Conservation (phyloP, 2,329 filamentous ascomycete genomes). For the Nothomitra cinnamomea region DNA sequence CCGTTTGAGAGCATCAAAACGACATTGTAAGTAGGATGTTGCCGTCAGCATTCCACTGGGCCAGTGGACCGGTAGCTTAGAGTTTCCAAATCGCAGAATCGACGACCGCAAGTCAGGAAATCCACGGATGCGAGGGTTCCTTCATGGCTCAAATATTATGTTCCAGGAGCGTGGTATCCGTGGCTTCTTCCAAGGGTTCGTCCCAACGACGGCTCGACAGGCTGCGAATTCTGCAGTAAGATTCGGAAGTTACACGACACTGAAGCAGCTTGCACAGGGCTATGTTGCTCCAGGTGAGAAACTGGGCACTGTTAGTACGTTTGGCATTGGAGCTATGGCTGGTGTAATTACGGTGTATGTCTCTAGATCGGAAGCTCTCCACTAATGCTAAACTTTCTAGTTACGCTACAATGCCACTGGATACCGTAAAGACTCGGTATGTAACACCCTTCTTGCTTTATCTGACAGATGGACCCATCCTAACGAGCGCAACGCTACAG, state of each 20-base stretch:
- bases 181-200: constrained; percentile 94
- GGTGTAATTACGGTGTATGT: constrained; percentile 75
- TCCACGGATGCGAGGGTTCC: constrained; percentile 78
- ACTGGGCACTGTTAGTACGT: constrained; percentile 72
- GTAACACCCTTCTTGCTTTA: constrained; percentile 4
- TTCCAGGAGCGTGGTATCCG: constrained; percentile 70
- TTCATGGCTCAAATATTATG: constrained; percentile 79
- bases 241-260: constrained; percentile 77
- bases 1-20: constrained; percentile 98
- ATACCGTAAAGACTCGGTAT: constrained; percentile 78
- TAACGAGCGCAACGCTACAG: constrained; percentile 21
- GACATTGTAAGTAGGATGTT: constrained; percentile 43
- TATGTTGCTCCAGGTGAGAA: constrained; percentile 93
- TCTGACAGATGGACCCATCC: constrained; percentile 8
- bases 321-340: constrained; percentile 75
- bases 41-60: not conserved
- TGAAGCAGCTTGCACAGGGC: constrained; percentile 80
- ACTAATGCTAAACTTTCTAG: constrained; percentile 6
- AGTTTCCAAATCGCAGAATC: constrained; percentile 41
- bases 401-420: constrained; percentile 47
- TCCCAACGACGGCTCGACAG: constrained; percentile 86
- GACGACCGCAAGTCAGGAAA: constrained; percentile 80
- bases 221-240: constrained; percentile 85
- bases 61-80: not conserved
- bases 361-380: not conserved